phyloP scores from a whole-genome alignment of 169 alveolate genomes.

The Ichthyophthirius multifiliis region DNA sequence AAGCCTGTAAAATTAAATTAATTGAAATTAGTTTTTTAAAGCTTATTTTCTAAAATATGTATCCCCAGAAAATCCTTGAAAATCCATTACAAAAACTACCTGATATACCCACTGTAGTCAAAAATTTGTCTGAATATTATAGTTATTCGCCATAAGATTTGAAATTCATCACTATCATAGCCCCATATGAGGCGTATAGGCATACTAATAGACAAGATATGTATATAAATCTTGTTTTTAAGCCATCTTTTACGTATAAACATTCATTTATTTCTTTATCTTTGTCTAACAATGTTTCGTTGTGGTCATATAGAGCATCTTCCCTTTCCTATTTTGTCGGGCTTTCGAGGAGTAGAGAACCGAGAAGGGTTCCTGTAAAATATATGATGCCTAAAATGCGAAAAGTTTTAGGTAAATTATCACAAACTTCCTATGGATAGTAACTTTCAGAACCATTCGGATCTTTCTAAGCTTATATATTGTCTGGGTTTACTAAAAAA shows the following conservation, averaged over 20 bases:
- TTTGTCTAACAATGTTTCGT: background rate
- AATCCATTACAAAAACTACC: background rate
- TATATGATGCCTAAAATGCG: background rate
- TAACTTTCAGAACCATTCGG: background rate
- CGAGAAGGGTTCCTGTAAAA: background rate
- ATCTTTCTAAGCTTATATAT: background rate
- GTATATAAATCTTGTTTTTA: background rate
- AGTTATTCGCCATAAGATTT: background rate
- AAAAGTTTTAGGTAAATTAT: background rate
- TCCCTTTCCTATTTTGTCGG: background rate
- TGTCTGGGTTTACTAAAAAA: background rate
- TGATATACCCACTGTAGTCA: background rate
- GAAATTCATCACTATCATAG: background rate
- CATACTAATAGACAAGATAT: background rate
- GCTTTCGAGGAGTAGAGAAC: background rate
- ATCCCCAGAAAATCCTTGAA: slow-evolving; percentile 5
- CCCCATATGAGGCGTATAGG: background rate
- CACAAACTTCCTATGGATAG: background rate
- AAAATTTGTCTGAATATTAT: background rate
- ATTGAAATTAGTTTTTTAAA: background rate
- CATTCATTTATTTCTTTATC: background rate
- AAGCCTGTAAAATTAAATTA: background rate
- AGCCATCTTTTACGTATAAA: background rate
- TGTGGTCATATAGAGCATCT: background rate
- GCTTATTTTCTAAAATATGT: background rate